Base-by-base conservation (phyloP, 2,329 filamentous ascomycete genomes). In the Apiospora marii region DNA sequence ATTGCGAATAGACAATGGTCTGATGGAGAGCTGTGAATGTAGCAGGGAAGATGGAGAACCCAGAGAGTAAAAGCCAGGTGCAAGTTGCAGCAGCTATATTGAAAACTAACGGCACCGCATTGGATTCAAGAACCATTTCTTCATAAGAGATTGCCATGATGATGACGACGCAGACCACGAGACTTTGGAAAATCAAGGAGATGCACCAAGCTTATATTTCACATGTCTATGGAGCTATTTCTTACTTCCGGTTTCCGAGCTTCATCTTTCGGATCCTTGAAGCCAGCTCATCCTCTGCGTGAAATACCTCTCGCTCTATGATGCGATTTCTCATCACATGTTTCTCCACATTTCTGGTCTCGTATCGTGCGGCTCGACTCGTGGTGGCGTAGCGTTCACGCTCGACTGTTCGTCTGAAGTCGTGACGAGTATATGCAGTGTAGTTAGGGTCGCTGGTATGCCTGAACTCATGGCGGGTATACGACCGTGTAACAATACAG, bases 81-180 rank as follows among this genome's bases (percentile, higher is more conserved):
- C 30, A 61, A 41, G 19, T 61, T 61, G 30, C 19, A 61, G 19
- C 30, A 61, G 30, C 53, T 16, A 61, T 61, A 13, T 61, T 37
- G 37, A 10, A 41, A 61, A 30, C 13, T 61, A 61, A 61, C 22
- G 53, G 53, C 53, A 61, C 53, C 19, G 53, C 10, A 41, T 61
- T 61, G 7, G 30, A 61, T 61, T 61, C 19, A 61, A 61, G 30
- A 37, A 61, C 53, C 53, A 61, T 61, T 61, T 61, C 53, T 4
- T 61, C 19, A 61, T 61, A 61, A 61, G 19, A 7, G 19, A 61
- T 61, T 37, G 19, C 53, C 30, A 61, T 61, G 19, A 61, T 37
- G 19, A 61, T 61, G 19, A 58, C 19, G 53, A 13, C 53, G 34
- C 16, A 61, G 53, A 61, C 53, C 19, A 37, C 30, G 30, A 61